Evolutionary conservation across 257 asterid genomes (phyloP), one percentile per base, ranked within the genome.

Genomic region (Cordia subcordata): DNA sequence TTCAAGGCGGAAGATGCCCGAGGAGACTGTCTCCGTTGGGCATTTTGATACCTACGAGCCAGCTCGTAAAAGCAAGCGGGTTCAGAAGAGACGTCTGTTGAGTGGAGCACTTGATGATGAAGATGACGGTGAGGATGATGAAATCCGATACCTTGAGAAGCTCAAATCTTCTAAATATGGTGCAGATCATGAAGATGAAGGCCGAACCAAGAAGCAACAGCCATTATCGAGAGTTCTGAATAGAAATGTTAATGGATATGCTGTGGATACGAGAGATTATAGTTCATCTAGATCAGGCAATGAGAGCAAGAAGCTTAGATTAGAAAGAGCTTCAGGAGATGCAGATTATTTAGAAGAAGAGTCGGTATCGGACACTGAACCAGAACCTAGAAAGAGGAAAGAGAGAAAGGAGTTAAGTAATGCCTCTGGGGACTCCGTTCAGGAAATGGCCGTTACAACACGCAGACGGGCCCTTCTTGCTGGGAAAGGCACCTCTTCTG

Each of bases 81-180:
- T 53, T 13, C 63, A 51, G 19, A 81, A 77, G 55, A 85, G 57
- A 60, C 71, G 70, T 69, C 64, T 33, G 17, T 53, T 69, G 55
- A 81, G 68, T 55, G 87, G 77, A 63, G 60, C 61, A 57, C 74
- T 68, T 59, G 75, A 70, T 52, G 84, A 81, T 53, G 94, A 74
- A 52, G 88, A 77, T 8, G 81, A 70, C 32, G 70, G 67, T 0
- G 72, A 71, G 11, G 92, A 87, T 67, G 92, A 83, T 54, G 96
- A 88, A 80, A 85, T 88, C 56, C 82, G 84, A 45, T 83, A 78
- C 72, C 95, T 85, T 68, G 83, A 78, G 67, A 88, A 85, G 72
- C 84, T 83, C 66, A 79, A 73, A 79, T 64, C 75, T 46, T 72
- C 84, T 65, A 77, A 16, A 53, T 73, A 73, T 68, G 62, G 66